A percentile compares a stretch with the other conserved stretches of the same genome.
Conservation (phyloP, 768 basidiomycete species). For the Antrodiella citrinella region DNA sequence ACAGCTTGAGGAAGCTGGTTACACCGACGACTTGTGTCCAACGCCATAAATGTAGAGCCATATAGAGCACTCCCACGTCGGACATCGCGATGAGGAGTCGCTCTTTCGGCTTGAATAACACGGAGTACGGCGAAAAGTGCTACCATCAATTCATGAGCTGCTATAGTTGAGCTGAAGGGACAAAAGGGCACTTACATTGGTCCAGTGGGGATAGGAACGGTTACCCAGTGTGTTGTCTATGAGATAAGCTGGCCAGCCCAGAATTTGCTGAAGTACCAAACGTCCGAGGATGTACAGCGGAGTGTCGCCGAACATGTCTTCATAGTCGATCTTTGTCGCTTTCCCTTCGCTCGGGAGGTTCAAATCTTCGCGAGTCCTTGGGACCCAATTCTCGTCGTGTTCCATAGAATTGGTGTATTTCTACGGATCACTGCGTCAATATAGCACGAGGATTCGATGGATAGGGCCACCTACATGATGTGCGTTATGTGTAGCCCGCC, state of each 20-base stretch:
- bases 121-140: conserved; percentile 38
- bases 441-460: neutral
- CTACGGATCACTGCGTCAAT: conserved; percentile 1
- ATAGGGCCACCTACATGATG: conserved; percentile 19
- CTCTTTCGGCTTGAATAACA: conserved; percentile 44
- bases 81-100: conserved; percentile 38
- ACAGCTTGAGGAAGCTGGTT: conserved; percentile 33
- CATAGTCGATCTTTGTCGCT: conserved; percentile 37
- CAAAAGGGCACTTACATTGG: conserved; percentile 27
- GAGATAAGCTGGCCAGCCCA: conserved; percentile 48
- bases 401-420: conserved; percentile 17
- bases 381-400: conserved; percentile 25
- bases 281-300: conserved; percentile 41
- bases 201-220: conserved; percentile 35
- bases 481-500: conserved; percentile 21
- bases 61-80: conserved; percentile 37
- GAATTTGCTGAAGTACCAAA: conserved; percentile 45
- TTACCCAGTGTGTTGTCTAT: conserved; percentile 25
- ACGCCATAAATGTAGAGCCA: conserved; percentile 23
- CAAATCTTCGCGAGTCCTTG: conserved; percentile 33
- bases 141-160: neutral
- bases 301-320: conserved; percentile 47
- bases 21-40: conserved; percentile 33
- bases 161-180: neutral
- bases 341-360: conserved; percentile 32